These are phyloP conservation scores for Stylosanthes scabra DNA, from an alignment of 331 rosid species.

Conservation along the genomic window DNA sequence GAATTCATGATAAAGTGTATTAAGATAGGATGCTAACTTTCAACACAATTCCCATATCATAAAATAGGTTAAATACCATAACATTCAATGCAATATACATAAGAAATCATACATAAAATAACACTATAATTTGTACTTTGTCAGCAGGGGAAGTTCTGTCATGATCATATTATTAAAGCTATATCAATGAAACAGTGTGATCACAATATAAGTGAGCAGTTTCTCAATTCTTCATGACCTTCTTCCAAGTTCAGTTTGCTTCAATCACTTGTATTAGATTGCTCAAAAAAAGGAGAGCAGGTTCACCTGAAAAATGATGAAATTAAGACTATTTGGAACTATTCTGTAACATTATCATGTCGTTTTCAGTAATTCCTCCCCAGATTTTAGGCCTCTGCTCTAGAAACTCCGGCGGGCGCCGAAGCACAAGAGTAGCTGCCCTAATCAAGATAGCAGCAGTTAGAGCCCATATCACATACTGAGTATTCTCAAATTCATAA, in stretches of 20 bases:
- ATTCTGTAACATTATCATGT: slow-evolving; percentile 25
- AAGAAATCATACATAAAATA: not conserved
- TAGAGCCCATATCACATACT: slow-evolving; percentile 82
- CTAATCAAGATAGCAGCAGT: slow-evolving; percentile 85
- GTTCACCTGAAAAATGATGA: not conserved
- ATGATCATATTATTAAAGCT: not conserved
- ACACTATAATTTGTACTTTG: not conserved
- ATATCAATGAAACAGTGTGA: not conserved
- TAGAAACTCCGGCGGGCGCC: slow-evolving; percentile 70
- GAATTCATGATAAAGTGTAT: too few relatives aligned
- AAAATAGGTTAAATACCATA: not conserved
- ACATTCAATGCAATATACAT: slow-evolving; percentile 1
- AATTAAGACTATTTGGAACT: slow-evolving; percentile 14
- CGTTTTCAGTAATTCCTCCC: slow-evolving; percentile 56
- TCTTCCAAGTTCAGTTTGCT: not conserved
- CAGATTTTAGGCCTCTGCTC: slow-evolving; percentile 75
- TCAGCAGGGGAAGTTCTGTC: not conserved
- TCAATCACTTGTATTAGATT: not conserved
- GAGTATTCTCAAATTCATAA: slow-evolving; percentile 55
- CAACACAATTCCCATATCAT: too few relatives aligned
- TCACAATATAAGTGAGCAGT: not conserved
- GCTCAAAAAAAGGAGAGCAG: slow-evolving; percentile 20
- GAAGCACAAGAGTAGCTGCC: slow-evolving; percentile 64
- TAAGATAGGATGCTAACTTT: too few relatives aligned
- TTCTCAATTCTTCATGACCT: not conserved